Evolutionary conservation across 768 basidiomycete species (phyloP).

Genomic region (Lyophyllum semitale): DNA sequence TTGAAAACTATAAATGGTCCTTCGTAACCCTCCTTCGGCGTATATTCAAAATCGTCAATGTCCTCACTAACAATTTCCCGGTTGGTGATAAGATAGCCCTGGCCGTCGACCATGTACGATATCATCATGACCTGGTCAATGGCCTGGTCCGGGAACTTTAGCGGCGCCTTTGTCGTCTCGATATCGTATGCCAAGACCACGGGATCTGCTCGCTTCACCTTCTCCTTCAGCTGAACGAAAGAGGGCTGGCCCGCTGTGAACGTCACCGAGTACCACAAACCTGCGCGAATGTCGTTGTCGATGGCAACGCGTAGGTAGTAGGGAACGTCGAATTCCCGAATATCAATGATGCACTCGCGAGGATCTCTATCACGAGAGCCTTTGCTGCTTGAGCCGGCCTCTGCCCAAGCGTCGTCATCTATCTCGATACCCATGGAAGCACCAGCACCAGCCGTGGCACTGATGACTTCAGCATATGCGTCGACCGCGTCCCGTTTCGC

Average conservation of each 20-base stretch:
- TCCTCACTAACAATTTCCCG: constrained; percentile 96
- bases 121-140: constrained; percentile 99
- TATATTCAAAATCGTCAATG: constrained; percentile 98
- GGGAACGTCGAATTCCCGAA: constrained; percentile 94
- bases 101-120: constrained; percentile 98
- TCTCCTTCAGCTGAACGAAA: constrained; percentile 71
- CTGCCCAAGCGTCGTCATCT: constrained; percentile 61
- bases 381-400: constrained; percentile 36
- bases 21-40: constrained; percentile 96
- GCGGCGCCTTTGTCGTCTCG: constrained; percentile 98
- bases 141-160: constrained; percentile 95
- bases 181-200: constrained; percentile 99
- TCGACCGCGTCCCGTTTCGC: constrained; percentile 95
- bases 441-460: constrained; percentile 67
- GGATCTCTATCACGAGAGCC: constrained; percentile 70
- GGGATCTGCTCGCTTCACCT: constrained; percentile 97
- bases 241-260: constrained; percentile 80
- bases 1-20: constrained; percentile 97
- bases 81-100: constrained; percentile 97
- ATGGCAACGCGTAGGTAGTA: constrained; percentile 99
- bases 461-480: constrained; percentile 96
- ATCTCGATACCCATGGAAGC: constrained; percentile 69
- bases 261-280: constrained; percentile 93
- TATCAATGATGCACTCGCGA: constrained; percentile 90
- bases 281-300: constrained; percentile 96